Base-by-base conservation (phyloP, 2,329 filamentous ascomycete species). In the Alternaria sp. region DNA sequence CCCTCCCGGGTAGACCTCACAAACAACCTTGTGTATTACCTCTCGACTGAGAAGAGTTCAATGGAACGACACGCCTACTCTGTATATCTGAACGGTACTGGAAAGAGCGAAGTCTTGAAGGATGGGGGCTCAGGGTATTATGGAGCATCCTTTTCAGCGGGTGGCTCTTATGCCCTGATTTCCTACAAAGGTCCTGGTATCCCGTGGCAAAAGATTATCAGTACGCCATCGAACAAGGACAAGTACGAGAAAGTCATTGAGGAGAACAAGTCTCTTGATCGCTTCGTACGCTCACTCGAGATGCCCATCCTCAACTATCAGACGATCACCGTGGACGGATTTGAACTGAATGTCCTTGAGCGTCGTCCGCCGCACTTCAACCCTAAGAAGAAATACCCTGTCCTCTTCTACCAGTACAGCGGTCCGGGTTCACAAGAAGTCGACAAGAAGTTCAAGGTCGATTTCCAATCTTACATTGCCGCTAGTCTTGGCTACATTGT, bases 371-470 rank as follows among this genome's bases (percentile, higher is more conserved):
- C 94, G 1, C 91, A 97, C 78, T 99, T 98, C 75, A 87, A 93
- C 76, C 83, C 88, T 18, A 89, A 88, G 70, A 94, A 91, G 80
- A 89, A 91, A 74, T 98, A 99, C 70, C 95, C 95, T 0, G 93
- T 99, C 1, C 86, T 99, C 5, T 99, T 99, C 84, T 90, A 92
- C 72, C 89, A 97, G 60, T 99, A 99, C 81, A 94, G 92, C 24
- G 95, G 95, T 0, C 95, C 95, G 0, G 92, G 91, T n/a, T 97
- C 93, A 18, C 96, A 99, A 76, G 87, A 87, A 7, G 95, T 99
- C 2, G 84, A 87, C 70, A 94, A 94, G 75, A 86, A 80, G 57
- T 99, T 97, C 80, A 79, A 78, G 9, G 88, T 99, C 60, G 91
- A 97, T 76, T 99, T 96, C 76, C 93, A 98, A 75, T 87, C 92